A percentile compares a stretch with the other conserved stretches of the same genome.
These are phyloP conservation scores for Ogataea zsoltii DNA, from an alignment of 805 yeast species.

Conservation along the genomic window DNA sequence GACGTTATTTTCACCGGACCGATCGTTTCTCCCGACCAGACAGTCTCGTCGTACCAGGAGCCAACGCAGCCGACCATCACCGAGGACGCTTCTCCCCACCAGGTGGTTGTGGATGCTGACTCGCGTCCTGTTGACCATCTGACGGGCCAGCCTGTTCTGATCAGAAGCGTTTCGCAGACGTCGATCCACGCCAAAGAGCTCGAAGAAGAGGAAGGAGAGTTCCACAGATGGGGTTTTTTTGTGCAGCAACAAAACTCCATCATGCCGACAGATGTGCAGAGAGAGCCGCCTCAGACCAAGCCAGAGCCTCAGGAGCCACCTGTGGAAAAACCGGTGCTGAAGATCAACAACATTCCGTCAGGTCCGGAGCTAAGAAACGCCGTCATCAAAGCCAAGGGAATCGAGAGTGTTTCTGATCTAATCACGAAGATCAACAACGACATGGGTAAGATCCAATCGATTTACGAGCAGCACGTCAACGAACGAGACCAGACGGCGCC, in stretches of 20 bases:
- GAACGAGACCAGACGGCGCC: neutral
- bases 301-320: neutral
- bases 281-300: no score
- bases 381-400: conserved; percentile 74
- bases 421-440: conserved; percentile 64
- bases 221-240: conserved; percentile 82
- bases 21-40: conserved; percentile 46
- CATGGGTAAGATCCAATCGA: conserved; percentile 31
- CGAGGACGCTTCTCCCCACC: conserved; percentile 53
- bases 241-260: conserved; percentile 58
- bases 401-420: conserved; percentile 65
- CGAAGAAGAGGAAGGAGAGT: conserved; percentile 90
- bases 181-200: conserved; percentile 69
- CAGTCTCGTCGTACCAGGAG: conserved; percentile 22
- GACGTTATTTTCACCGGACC: conserved; percentile 56
- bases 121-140: conserved; percentile 62
- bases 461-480: conserved; percentile 18
- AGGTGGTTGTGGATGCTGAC: conserved; percentile 67
- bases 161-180: conserved; percentile 64
- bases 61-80: conserved; percentile 12
- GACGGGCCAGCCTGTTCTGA: conserved; percentile 72
- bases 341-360: conserved; percentile 45
- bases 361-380: conserved; percentile 58
- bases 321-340: conserved; percentile 21
- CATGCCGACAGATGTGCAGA: conserved; percentile 28